Evolutionary conservation across 2,329 filamentous ascomycete species (phyloP), one percentile per base, ranked within the genome.

Genomic region (Fusarium irregulare): DNA sequence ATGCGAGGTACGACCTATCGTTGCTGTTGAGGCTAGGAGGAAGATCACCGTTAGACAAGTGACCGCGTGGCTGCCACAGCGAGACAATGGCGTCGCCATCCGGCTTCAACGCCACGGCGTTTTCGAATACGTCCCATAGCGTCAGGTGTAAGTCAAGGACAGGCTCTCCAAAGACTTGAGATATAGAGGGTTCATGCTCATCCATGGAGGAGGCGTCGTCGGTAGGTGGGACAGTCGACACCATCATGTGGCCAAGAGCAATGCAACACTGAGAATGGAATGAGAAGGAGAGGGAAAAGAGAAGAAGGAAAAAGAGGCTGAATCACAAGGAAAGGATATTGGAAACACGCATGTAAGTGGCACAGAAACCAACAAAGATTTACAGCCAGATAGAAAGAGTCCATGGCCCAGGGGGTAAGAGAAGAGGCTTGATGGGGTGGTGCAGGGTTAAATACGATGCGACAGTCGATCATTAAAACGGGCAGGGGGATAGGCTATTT

Each of bases 81-180:
- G 78, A 80, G 14, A 81, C 78, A 37, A 81, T 57, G 18, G 80
- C 80, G 37, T 81, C 79, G 57, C 72, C 66, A 8, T 78, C 71
- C 1, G 80, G 79, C 23, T 74, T 73, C 6, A 48, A 54, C 18
- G 56, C 57, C 13, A 77, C 76, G 8, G 79, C 75, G 2, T 62
- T 32, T 12, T 71, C 42, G 28, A 80, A 76, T 20, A 81, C 53
- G 49, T 80, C 74, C 80, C 80, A 81, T 14, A 81, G 69, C 6
- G 55, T 72, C 9, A 76, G 66, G 27, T 79, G 67, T 27, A 80
- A 66, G 47, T 76, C 76, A 2, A 61, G 34, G 11, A 79, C 55
- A 25, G 64, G 56, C 12, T 71, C 50, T 14, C 79, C 79, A 47
- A 74, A 73, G 14, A 74, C 50, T 51, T 80, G 76, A 18, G 78